phyloP scores from a whole-genome alignment of 495 filamentous ascomycete genomes.

The Daldinia loculata region DNA sequence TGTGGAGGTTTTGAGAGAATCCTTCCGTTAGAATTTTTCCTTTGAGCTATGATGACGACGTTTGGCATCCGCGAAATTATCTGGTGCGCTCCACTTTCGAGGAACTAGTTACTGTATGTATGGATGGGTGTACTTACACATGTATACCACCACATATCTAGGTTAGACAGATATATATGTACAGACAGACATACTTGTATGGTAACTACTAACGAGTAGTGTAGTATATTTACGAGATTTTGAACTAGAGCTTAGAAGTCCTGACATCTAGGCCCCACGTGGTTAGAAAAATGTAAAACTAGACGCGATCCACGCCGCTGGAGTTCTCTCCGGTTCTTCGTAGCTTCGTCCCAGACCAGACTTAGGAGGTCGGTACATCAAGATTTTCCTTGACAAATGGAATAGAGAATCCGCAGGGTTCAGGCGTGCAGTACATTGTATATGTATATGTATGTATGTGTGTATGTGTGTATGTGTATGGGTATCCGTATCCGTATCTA shows the following conservation, averaged over 20 bases:
- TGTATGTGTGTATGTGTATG: neutral
- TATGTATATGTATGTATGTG: neutral
- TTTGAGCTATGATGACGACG: slow-evolving; percentile 22
- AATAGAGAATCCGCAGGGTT: slow-evolving; percentile 28
- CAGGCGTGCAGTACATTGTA: neutral
- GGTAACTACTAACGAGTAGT: neutral
- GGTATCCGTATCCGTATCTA: slow-evolving; percentile 2
- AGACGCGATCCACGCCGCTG: slow-evolving; percentile 27
- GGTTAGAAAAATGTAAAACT: slow-evolving; percentile 32
- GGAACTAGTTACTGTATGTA: neutral
- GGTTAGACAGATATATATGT: no score
- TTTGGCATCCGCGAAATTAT: slow-evolving; percentile 40
- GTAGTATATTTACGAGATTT: neutral
- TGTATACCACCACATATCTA: no score
- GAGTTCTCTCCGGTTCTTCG: slow-evolving; percentile 14
- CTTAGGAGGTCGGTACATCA: slow-evolving; percentile 24
- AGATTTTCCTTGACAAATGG: slow-evolving; percentile 38
- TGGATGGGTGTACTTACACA: no score
- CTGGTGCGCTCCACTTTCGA: slow-evolving; percentile 38
- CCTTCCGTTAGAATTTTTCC: slow-evolving; percentile 7
- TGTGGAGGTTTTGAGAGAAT: slow-evolving; percentile 5
- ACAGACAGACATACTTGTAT: no score
- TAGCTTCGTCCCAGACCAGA: slow-evolving; percentile 27
- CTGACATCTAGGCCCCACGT: slow-evolving; percentile 39
- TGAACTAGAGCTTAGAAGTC: slow-evolving; percentile 16